Evolutionary conservation across 179 eudicot species (phyloP).

Genomic region (Heliamphora pulchella): DNA sequence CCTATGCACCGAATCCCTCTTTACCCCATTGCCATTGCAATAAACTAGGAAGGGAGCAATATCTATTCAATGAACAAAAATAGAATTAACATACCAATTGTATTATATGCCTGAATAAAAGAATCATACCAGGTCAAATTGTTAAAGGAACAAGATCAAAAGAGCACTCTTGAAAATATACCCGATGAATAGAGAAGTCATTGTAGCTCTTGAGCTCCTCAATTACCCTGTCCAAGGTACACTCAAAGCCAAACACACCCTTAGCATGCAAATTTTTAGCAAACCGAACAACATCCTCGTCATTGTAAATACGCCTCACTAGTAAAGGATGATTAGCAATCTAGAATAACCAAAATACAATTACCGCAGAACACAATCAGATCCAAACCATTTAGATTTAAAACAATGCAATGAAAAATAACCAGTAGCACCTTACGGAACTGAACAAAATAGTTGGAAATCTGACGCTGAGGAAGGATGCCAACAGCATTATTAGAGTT

Average conservation of each 20-base stretch:
- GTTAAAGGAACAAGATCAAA: not conserved
- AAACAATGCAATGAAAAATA: slow-evolving; percentile 2
- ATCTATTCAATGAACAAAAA: not conserved
- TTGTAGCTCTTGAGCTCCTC: slow-evolving; percentile 87
- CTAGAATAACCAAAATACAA: slow-evolving; percentile 33
- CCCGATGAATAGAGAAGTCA: slow-evolving; percentile 87
- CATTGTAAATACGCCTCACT: slow-evolving; percentile 76
- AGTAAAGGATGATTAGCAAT: slow-evolving; percentile 97
- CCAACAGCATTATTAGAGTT: slow-evolving; percentile 25
- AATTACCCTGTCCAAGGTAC: slow-evolving; percentile 80
- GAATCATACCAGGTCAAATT: not conserved
- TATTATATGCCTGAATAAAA: not conserved
- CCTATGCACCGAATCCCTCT: too few species aligned
- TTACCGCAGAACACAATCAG: not conserved
- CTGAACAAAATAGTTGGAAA: slow-evolving; percentile 90
- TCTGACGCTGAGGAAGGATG: slow-evolving; percentile 79
- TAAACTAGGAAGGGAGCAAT: too few species aligned
- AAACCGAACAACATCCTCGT: slow-evolving; percentile 66
- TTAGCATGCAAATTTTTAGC: slow-evolving; percentile 67
- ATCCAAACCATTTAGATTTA: slow-evolving; percentile 6
- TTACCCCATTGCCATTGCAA: too few species aligned
- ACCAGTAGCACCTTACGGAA: slow-evolving; percentile 70
- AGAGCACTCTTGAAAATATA: slow-evolving; percentile 22
- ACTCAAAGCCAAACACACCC: slow-evolving; percentile 93
- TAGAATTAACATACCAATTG: not conserved